Base-by-base conservation (phyloP, 306 rosid genomes). In the Cucurbita argyrosperma region DNA sequence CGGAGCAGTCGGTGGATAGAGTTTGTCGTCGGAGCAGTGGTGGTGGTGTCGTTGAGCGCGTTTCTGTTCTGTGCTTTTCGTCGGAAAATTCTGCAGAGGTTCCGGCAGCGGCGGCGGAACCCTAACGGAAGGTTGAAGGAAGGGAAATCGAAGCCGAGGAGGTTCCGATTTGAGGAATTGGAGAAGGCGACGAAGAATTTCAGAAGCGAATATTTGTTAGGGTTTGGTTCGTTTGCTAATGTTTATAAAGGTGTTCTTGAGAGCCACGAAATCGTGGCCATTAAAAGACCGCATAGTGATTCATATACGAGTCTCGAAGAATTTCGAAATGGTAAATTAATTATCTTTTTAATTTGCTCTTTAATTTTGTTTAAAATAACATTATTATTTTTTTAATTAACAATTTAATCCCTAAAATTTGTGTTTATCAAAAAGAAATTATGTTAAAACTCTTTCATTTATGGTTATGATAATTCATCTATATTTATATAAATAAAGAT, bases 141-240 rank as follows among this genome's bases (percentile, higher is more conserved):
- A 58, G 94, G 79, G 23, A 81, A 80, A 11, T 82, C 74, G 76
- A 58, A 76, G 16, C 49, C 88, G 62, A 87, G 89, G 87, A 73
- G 79, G 66, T 90, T 88, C 70, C 67, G 76, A 72, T 75, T 83
- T 70, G 87, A 83, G 80, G 96, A 90, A 59, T 78, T 88, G 56
- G 82, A 80, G 81, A 90, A 74, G 79, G 88, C 96, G 42, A 87
- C 96, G 46, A 79, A 86, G 54, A 87, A 82, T 61, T 92, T 92
- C 77, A 86, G 84, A 77, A 74, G 70, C 55, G 96, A 87, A 37
- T 80, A 78, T 72, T 77, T 92, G 76, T 30, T 88, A 76, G 98
- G 98, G 47, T 85, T 88, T 71, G 98, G 98, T 57, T 90, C 90
- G 40, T 87, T 88, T 81, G 95, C 90, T 65, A 86, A 82, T 78